Conservation (phyloP, 176 grass and related monocot species). For the Pharus latifolius region DNA sequence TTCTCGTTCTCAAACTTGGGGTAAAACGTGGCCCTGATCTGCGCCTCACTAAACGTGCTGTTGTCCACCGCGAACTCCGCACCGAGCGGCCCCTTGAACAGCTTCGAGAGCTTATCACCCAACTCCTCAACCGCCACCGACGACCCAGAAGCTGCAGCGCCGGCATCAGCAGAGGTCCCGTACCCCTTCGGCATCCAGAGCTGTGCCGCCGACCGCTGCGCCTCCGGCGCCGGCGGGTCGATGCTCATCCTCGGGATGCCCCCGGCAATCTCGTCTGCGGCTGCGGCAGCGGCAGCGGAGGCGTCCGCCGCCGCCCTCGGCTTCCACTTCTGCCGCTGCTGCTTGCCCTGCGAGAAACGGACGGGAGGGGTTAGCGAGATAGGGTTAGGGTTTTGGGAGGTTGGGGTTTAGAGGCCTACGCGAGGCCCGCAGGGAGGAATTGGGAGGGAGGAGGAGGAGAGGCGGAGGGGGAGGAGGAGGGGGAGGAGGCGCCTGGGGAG, state of each 20-base stretch:
- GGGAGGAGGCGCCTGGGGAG: constrained; percentile 17
- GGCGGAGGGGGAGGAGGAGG: constrained; percentile 23
- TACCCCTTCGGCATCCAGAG: constrained; percentile 49
- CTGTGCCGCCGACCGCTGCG: background rate
- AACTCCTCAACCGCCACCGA: background rate
- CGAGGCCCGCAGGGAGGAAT: constrained; percentile 15
- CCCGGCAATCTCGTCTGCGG: background rate
- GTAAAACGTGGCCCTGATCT: constrained; percentile 90
- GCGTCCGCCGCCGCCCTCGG: constrained; percentile 7
- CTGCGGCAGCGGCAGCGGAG: background rate
- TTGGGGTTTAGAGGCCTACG: constrained; percentile 1
- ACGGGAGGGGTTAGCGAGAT: background rate
- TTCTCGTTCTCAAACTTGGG: constrained; percentile 99
- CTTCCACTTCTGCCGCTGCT: constrained; percentile 30
- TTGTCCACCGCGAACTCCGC: constrained; percentile 53
- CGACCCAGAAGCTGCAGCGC: background rate
- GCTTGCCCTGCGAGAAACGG: constrained; percentile 8
- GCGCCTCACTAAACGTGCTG: constrained; percentile 51
- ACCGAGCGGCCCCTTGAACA: constrained; percentile 50
- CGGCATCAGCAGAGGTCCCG: background rate
- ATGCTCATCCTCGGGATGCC: constrained; percentile 21
- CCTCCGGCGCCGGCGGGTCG: background rate
- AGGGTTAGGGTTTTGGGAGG: background rate
- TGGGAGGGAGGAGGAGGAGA: constrained; percentile 2
- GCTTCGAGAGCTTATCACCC: constrained; percentile 15